Evolutionary conservation across 805 yeast species (phyloP), one percentile per base, ranked within the genome.

Genomic region (Yarrowia sp.): DNA sequence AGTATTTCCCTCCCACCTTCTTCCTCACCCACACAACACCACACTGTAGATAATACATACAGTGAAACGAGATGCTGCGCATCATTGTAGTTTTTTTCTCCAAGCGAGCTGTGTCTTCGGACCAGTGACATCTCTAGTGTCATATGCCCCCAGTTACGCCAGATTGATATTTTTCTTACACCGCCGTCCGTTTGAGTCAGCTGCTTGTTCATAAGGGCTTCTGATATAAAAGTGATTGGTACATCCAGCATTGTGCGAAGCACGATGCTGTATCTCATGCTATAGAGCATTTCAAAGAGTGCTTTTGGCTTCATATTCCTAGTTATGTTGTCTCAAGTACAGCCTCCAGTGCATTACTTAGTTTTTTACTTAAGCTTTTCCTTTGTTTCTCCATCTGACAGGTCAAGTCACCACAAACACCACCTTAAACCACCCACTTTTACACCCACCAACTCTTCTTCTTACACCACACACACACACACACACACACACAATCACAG

Each of bases 171-270:
- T 36, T n/a, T 55, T 51, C 61, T 55, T 55, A 55, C 61, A 55
- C 61, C 61, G 61, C 61, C 61, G 41, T 55, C 61, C 61, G 61
- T 55, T 55, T 55, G 61, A 55, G 61, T 55, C 61, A 55, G 38
- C 61, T 41, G 61, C 41, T 55, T 39, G 47, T 55, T 55, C 47
- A 51, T 41, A 55, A 41, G 38, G 41, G 31, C 61, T 55, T 55
- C 41, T 55, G 61, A 55, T 55, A 55, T 55, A 55, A 55, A 38
- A 55, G 61, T 15, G 61, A 55, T 55, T 22, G 61, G 61, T 55
- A 55, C 61, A 55, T 55, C 15, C 13, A 4, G 13, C 10, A 35
- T 9, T 11, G 10, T 35, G 38, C 38, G 13, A 2, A 35, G 28
- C 28, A 22, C 28, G 28, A 22, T 22, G 28, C 28, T 5, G 28